Conservation (phyloP, 768 basidiomycete genomes). For the Pilatotrama ljubarskyi region DNA sequence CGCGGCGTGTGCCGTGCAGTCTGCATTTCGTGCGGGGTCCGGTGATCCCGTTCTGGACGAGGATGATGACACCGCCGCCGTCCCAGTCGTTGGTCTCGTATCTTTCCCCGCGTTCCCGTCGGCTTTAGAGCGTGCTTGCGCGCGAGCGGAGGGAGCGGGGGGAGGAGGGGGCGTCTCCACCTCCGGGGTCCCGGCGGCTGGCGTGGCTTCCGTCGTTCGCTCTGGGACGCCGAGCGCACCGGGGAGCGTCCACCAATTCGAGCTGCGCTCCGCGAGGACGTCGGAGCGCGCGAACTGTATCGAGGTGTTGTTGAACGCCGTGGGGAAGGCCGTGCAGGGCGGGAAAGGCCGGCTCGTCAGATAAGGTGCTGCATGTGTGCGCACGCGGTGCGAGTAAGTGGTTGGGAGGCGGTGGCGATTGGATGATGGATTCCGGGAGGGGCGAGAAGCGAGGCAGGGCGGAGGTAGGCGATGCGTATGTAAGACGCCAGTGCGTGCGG, state of each 20-base stretch:
- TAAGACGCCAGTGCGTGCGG: slow-evolving; percentile 15
- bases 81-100: background rate
- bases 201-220: background rate
- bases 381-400: background rate
- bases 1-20: no score
- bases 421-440: background rate
- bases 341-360: slow-evolving; percentile 52
- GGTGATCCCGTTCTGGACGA: no score
- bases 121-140: background rate
- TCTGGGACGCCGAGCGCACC: background rate
- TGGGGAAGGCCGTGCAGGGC: slow-evolving; percentile 47
- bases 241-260: slow-evolving; percentile 32
- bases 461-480: background rate
- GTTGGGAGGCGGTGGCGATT: background rate
- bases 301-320: slow-evolving; percentile 69
- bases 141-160: background rate
- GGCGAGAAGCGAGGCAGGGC: background rate
- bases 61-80: no score
- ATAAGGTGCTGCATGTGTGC: slow-evolving; percentile 43
- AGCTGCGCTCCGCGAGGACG: slow-evolving; percentile 25
- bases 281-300: slow-evolving; percentile 48
- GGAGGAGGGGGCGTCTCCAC: background rate
- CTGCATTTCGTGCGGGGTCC: no score
- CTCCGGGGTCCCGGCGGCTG: background rate
- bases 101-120: background rate